Conservation (phyloP, 805 yeast genomes). For the Brettanomyces nanus region DNA sequence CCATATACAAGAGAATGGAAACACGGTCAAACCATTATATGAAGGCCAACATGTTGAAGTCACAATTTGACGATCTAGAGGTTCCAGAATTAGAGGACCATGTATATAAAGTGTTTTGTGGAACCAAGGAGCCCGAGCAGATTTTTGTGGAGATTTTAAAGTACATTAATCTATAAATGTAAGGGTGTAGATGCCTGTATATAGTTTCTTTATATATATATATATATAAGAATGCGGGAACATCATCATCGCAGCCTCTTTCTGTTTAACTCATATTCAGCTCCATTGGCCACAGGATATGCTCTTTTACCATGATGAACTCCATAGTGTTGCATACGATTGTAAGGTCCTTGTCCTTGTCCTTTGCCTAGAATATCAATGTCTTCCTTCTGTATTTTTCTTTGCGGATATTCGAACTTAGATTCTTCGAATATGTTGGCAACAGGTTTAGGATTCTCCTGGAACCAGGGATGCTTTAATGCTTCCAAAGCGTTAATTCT, state of each 20-base stretch:
- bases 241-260: too few species aligned
- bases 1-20: constrained; percentile 50
- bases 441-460: constrained; percentile 57
- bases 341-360: constrained; percentile 6
- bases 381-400: constrained; percentile 84
- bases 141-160: constrained; percentile 12
- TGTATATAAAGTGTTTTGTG: constrained; percentile 12
- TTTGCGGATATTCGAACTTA: constrained; percentile 66
- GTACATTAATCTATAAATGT: too few species aligned
- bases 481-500: constrained; percentile 76
- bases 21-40: constrained; percentile 73
- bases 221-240: too few species aligned
- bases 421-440: constrained; percentile 77
- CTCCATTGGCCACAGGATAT: background rate
- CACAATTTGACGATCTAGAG: constrained; percentile 71
- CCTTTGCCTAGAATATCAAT: constrained; percentile 50
- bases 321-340: background rate
- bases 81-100: constrained; percentile 38
- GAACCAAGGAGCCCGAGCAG: constrained; percentile 10
- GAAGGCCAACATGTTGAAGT: constrained; percentile 77
- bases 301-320: background rate
- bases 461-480: constrained; percentile 69
- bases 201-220: too few species aligned
- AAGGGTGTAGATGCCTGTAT: too few species aligned
- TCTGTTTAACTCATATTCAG: background rate